Evolutionary conservation across 305 asterid genomes (phyloP).

Genomic region (Ilex paraguariensis): DNA sequence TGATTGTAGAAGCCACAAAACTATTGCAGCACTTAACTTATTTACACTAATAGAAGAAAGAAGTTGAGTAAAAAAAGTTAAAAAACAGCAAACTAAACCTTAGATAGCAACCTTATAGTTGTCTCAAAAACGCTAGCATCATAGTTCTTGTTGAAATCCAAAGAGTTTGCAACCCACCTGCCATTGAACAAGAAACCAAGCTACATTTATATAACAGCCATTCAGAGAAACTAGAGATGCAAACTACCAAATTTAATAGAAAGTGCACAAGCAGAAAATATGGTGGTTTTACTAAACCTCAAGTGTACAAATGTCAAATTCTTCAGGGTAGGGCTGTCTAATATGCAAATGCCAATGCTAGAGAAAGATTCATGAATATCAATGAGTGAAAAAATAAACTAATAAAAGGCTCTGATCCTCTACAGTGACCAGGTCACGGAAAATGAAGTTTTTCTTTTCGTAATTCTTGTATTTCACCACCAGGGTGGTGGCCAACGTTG

Average conservation of each 20-base stretch:
- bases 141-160: conserved; percentile 91
- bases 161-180: conserved; percentile 93
- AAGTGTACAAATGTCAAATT: no score
- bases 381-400: no score
- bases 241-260: conserved; percentile 1
- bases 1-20: not conserved
- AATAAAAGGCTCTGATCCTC: no score
- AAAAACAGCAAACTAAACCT: conserved; percentile 60
- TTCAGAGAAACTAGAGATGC: not conserved
- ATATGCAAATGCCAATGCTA: no score
- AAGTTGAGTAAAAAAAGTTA: conserved; percentile 17
- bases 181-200: conserved; percentile 24
- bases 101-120: conserved; percentile 98
- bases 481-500: no score
- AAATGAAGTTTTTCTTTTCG: no score
- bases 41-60: conserved; percentile 17
- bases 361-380: no score
- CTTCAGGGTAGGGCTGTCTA: no score
- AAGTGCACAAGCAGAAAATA: not conserved
- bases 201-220: not conserved
- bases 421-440: no score
- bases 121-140: conserved; percentile 99
- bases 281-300: no score
- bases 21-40: not conserved
- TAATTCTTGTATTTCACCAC: no score